Conservation (phyloP, 1,139 yeast species). For the Taphrina wiesneri region DNA sequence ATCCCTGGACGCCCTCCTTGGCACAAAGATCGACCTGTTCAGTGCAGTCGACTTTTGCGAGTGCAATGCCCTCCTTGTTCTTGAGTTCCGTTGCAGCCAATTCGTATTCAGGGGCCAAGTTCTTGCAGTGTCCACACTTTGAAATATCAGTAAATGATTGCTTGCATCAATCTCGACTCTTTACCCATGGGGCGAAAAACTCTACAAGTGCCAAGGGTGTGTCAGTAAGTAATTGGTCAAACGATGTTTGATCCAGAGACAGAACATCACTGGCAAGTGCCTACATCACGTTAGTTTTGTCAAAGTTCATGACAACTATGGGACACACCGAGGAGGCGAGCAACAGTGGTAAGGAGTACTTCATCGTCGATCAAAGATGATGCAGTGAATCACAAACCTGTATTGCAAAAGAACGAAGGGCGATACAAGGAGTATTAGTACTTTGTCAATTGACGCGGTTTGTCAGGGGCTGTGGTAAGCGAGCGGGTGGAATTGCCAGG, state of each 20-base stretch:
- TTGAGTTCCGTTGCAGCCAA: constrained; percentile 77
- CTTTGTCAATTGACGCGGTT: background rate
- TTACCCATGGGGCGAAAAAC: constrained; percentile 95
- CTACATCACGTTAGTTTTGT: background rate
- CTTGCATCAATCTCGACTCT: background rate
- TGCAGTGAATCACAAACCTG: background rate
- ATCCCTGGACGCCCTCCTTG: constrained; percentile 75
- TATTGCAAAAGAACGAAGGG: constrained; percentile 8
- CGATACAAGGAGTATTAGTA: constrained; percentile 5
- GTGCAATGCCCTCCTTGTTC: constrained; percentile 60
- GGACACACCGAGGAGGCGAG: constrained; percentile 3
- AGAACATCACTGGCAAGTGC: constrained; percentile 87
- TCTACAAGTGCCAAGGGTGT: constrained; percentile 87
- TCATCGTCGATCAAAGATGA: constrained; percentile 4
- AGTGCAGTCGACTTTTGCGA: constrained; percentile 93
- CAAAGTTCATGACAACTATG: background rate
- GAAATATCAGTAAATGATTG: background rate
- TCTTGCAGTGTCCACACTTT: constrained; percentile 80
- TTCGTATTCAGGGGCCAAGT: constrained; percentile 85
- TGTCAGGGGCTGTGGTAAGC: background rate
- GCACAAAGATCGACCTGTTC: constrained; percentile 79
- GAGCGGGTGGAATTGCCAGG: constrained; percentile 3
- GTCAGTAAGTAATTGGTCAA: constrained; percentile 63
- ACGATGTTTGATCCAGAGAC: constrained; percentile 57
- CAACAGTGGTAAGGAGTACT: constrained; percentile 1